phyloP scores from a whole-genome alignment of 2,329 filamentous ascomycete genomes.

The Fusarium musae region DNA sequence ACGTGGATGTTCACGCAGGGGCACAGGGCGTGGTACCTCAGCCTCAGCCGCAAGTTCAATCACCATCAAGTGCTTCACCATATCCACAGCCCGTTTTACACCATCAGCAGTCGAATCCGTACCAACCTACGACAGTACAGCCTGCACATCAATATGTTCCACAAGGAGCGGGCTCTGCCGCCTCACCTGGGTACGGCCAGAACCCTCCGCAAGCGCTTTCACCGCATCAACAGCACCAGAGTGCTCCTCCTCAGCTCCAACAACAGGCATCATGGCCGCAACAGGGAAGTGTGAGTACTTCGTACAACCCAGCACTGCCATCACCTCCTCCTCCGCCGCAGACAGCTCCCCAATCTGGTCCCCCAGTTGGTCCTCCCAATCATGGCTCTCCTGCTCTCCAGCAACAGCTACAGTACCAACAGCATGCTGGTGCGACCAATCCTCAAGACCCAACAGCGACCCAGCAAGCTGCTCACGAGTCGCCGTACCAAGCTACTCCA shows the following conservation, averaged over 20 bases:
- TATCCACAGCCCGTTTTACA: constrained; percentile 8
- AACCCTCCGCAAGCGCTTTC: neutral
- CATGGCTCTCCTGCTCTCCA: neutral
- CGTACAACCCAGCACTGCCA: neutral
- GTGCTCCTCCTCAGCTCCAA: neutral
- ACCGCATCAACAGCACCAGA: constrained; percentile 3
- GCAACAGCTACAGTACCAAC: neutral
- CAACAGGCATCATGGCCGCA: constrained; percentile 1
- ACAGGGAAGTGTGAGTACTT: neutral
- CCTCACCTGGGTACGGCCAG: neutral
- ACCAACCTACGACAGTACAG: neutral
- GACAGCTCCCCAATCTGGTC: neutral
- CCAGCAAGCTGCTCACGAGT: neutral
- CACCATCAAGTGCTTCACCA: neutral
- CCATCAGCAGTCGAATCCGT: neutral
- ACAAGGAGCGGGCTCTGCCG: neutral
- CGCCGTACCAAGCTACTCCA: neutral
- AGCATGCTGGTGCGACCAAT: neutral
- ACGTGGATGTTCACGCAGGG: neutral
- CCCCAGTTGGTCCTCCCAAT: neutral
- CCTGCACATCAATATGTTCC: neutral
- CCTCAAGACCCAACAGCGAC: neutral
- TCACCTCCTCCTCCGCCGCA: neutral
- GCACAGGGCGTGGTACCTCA: neutral
- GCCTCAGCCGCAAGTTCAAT: neutral